A percentile compares a stretch with the other conserved stretches of the same genome.
Conservation (phyloP, 1,139 yeast genomes). For the Debaryomyces sp. region DNA sequence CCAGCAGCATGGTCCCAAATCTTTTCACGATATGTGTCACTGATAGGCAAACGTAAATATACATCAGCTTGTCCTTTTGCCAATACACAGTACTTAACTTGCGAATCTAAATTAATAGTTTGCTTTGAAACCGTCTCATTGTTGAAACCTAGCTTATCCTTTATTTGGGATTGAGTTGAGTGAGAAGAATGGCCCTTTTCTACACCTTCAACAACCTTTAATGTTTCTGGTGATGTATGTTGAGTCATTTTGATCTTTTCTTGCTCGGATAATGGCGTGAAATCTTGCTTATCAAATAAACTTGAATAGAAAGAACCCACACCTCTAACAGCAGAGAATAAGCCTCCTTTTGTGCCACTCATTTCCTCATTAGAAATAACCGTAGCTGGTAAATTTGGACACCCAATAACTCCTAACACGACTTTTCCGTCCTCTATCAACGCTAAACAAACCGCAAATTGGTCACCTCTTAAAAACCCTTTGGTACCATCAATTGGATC, state of each 20-base stretch:
- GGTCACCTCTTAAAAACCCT: constrained; percentile 94
- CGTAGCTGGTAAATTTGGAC: constrained; percentile 80
- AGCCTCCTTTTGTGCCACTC: constrained; percentile 57
- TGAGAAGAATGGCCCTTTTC: constrained; percentile 96
- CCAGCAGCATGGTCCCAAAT: constrained; percentile 99
- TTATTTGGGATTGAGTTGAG: constrained; percentile 79
- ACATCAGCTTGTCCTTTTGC: constrained; percentile 93
- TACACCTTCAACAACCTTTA: constrained; percentile 92
- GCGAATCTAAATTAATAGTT: constrained; percentile 82
- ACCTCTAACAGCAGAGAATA: constrained; percentile 76
- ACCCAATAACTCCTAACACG: constrained; percentile 90
- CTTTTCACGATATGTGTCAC: constrained; percentile 78
- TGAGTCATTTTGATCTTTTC: constrained; percentile 47
- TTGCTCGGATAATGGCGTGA: constrained; percentile 41
- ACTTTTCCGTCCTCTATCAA: constrained; percentile 84
- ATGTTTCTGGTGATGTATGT: constrained; percentile 42
- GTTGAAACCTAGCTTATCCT: constrained; percentile 54
- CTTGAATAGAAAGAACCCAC: constrained; percentile 69
- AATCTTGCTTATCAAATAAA: constrained; percentile 33
- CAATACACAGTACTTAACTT: constrained; percentile 90
- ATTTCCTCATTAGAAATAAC: constrained; percentile 41
- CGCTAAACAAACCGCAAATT: constrained; percentile 94
- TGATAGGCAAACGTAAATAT: constrained; percentile 84
- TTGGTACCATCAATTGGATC: constrained; percentile 99
- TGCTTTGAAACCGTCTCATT: constrained; percentile 47